Evolutionary conservation across 495 filamentous ascomycete genomes (phyloP).

Genomic region (Aspergillus funiculosus): DNA sequence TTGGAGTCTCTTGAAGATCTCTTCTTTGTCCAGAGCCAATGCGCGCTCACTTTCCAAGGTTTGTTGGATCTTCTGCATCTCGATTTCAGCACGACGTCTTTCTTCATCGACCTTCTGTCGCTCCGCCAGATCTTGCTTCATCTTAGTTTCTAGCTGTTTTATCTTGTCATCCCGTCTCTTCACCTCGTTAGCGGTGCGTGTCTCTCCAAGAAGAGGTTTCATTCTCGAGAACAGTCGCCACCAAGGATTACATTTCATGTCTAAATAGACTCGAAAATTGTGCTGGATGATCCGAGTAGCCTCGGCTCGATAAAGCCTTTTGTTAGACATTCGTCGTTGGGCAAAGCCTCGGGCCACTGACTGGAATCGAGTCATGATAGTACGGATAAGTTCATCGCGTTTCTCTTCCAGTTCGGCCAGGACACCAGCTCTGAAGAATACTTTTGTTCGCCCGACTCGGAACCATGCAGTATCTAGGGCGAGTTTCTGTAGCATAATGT

Average conservation of each 20-base stretch:
- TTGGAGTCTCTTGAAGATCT: slow-evolving; percentile 95
- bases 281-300: slow-evolving; percentile 91
- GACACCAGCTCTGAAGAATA: slow-evolving; percentile 96
- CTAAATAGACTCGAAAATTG: slow-evolving; percentile 83
- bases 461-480: slow-evolving; percentile 78
- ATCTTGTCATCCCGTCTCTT: slow-evolving; percentile 94
- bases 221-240: slow-evolving; percentile 94
- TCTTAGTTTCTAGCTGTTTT: slow-evolving; percentile 72
- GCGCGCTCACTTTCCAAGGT: slow-evolving; percentile 92
- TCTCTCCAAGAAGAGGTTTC: slow-evolving; percentile 90
- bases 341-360: slow-evolving; percentile 84
- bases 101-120: slow-evolving; percentile 87
- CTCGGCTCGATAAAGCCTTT: slow-evolving; percentile 88
- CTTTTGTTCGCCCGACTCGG: slow-evolving; percentile 92
- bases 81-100: slow-evolving; percentile 74
- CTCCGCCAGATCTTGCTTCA: slow-evolving; percentile 68
- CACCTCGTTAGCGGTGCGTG: slow-evolving; percentile 81
- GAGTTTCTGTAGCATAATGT: slow-evolving; percentile 84
- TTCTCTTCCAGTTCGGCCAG: slow-evolving; percentile 95
- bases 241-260: slow-evolving; percentile 89
- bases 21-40: slow-evolving; percentile 93
- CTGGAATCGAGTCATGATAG: slow-evolving; percentile 92
- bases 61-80: slow-evolving; percentile 84
- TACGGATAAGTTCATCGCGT: slow-evolving; percentile 82
- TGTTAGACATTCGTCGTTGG: slow-evolving; percentile 80